A percentile compares a stretch with the other conserved stretches of the same genome.
Conservation (phyloP, 257 asterid genomes). For the Nemophila menziesii region DNA sequence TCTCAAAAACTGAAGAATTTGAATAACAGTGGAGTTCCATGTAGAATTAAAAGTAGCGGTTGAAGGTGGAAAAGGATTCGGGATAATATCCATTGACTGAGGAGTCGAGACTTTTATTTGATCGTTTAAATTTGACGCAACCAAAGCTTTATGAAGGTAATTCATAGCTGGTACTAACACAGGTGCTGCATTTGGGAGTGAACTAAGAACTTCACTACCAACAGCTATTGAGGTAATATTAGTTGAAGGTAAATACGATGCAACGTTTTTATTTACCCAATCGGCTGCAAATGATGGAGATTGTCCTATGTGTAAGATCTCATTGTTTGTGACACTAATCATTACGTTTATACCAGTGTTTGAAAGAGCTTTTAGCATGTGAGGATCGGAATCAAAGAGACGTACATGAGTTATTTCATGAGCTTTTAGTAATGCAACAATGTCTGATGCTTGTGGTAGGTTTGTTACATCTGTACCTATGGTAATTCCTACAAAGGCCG, state of each 20-base stretch:
- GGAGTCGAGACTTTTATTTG: constrained; percentile 71
- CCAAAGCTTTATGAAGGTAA: constrained; percentile 56
- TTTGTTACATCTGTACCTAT: constrained; percentile 57
- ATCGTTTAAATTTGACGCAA: constrained; percentile 54
- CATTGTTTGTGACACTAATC: constrained; percentile 63
- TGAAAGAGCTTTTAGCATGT: constrained; percentile 58
- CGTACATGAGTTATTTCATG: constrained; percentile 65
- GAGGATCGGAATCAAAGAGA: constrained; percentile 60
- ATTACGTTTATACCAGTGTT: constrained; percentile 64
- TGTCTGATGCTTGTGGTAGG: constrained; percentile 45
- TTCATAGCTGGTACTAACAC: constrained; percentile 61
- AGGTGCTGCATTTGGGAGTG: constrained; percentile 57
- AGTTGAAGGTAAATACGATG: constrained; percentile 48
- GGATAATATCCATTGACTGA: constrained; percentile 49
- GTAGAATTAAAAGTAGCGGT: constrained; percentile 51
- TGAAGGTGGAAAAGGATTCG: constrained; percentile 67
- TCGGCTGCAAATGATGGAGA: constrained; percentile 61
- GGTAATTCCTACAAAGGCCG: constrained; percentile 60
- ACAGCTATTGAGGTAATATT: constrained; percentile 71
- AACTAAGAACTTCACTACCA: constrained; percentile 67
- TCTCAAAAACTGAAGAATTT: constrained; percentile 58
- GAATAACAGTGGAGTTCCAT: constrained; percentile 42
- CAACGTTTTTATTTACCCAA: constrained; percentile 58
- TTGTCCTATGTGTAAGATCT: constrained; percentile 58
- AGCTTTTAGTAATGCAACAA: constrained; percentile 55